Evolutionary conservation across 495 filamentous ascomycete species (phyloP), one percentile per base, ranked within the genome.

Genomic region (Daldinia childiae): DNA sequence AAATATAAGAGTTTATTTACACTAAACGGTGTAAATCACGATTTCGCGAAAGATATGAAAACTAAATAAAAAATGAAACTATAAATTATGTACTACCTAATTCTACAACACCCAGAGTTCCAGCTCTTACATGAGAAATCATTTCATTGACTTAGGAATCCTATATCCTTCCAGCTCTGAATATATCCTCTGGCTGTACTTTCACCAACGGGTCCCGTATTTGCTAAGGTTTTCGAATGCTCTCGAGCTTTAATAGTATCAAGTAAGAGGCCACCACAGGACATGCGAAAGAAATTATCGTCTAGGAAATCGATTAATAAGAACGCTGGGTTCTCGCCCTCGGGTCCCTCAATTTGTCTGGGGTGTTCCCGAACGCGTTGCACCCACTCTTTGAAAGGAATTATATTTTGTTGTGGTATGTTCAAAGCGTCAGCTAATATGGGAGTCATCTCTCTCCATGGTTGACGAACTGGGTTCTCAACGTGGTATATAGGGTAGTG

Each of bases 261-360:
- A 68, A 88, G 65, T 0, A 87, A 12, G 5, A 88, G 69, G 0
- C 83, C 84, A n/a, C 84, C 83, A 58, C 87, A 89, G 0, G 82
- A 83, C 86, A 89, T 87, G 8, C 82, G 75, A 7, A 82, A 15
- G 50, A 84, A 89, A 52, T 87, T 79, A n/a, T 75, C 70, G 15
- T 86, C 84, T 27, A 88, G 64, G 69, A 88, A 88, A 17, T 87
- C 85, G 0, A 82, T 56, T 61, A 87, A 73, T 29, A 64, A 64
- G 0, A 67, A 70, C 0, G 86, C 85, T 0, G 87, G 87, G 62
- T 88, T 88, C 24, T 86, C 79, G 7, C 29, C 32, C n/a, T 79
- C 79, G 0, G 80, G 72, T 1, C 68, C 76, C 0, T 66, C 69
- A 19, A 64, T 34, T 30, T 66, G 69, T 63, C 69, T 72, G 14